Percentiles rank a stretch among this genome's conserved stretches.
phyloP scores from a whole-genome alignment of 2,329 filamentous ascomycete species.

The Aspergillus terreus region DNA sequence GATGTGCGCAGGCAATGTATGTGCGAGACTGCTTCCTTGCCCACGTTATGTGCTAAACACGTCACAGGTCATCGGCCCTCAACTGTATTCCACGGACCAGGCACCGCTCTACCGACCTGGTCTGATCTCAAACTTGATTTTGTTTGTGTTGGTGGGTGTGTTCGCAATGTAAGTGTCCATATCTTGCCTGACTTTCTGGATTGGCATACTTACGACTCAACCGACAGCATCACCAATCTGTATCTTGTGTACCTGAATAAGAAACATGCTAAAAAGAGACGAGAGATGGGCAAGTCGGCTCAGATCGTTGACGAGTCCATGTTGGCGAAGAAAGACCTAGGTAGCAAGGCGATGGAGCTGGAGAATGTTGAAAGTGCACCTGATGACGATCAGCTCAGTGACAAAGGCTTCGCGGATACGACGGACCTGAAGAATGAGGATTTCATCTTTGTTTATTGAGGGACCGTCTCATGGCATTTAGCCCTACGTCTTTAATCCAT shows the following conservation, averaged over 20 bases:
- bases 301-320: constrained; percentile 31
- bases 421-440: constrained; percentile 18
- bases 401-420: constrained; percentile 14
- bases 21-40: rapidly evolving
- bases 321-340: constrained; percentile 21
- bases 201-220: neutral
- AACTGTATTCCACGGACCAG: constrained; percentile 31
- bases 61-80: constrained; percentile 26
- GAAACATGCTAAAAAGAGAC: constrained; percentile 26
- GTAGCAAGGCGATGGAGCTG: constrained; percentile 7
- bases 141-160: constrained; percentile 29
- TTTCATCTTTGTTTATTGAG: constrained; percentile 16
- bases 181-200: neutral
- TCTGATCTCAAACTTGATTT: constrained; percentile 30
- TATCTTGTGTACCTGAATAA: constrained; percentile 31
- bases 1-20: constrained; percentile 35
- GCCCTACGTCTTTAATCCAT: no score
- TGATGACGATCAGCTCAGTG: neutral
- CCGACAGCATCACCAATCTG: constrained; percentile 21
- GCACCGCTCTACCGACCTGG: constrained; percentile 33
- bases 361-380: constrained; percentile 1
- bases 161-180: constrained; percentile 20
- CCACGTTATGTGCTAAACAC: neutral
- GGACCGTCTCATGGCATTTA: no score
- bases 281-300: constrained; percentile 28